Evolutionary conservation across 257 asterid genomes (phyloP).

Genomic region (Salvia miltiorrhiza): DNA sequence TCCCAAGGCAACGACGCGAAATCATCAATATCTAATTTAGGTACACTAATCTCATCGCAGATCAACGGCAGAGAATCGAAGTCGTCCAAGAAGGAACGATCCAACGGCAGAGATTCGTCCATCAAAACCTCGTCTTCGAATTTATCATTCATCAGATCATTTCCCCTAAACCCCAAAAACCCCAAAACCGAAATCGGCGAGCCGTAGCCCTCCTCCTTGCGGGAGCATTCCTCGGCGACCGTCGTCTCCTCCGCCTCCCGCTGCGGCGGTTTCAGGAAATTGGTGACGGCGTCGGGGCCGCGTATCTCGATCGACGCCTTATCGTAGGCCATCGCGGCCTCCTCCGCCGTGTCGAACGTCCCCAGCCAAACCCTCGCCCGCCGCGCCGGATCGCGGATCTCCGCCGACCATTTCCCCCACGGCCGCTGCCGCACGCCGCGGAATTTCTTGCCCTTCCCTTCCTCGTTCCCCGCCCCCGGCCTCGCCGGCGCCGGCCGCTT

Average conservation of each 20-base stretch:
- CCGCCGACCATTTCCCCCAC: conserved; percentile 93
- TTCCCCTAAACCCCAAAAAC: not conserved
- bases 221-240: conserved; percentile 36
- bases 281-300: conserved; percentile 55
- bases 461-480: not conserved
- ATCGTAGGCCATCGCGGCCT: conserved; percentile 73
- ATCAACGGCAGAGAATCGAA: conserved; percentile 50
- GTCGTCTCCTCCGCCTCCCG: conserved; percentile 18
- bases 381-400: conserved; percentile 64
- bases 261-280: conserved; percentile 40
- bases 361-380: conserved; percentile 67
- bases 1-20: conserved; percentile 38
- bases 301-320: conserved; percentile 53
- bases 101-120: conserved; percentile 37
- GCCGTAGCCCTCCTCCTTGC: conserved; percentile 24
- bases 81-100: conserved; percentile 34
- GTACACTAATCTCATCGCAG: conserved; percentile 15
- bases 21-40: conserved; percentile 21
- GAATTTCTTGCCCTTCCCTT: conserved; percentile 34
- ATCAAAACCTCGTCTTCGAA: conserved; percentile 8
- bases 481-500: not conserved
- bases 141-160: not conserved
- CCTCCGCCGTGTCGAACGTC: conserved; percentile 70
- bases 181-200: conserved; percentile 67
- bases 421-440: conserved; percentile 80